phyloP scores from a whole-genome alignment of 805 yeast genomes.

The Sungouiozyma ichnusensis region DNA sequence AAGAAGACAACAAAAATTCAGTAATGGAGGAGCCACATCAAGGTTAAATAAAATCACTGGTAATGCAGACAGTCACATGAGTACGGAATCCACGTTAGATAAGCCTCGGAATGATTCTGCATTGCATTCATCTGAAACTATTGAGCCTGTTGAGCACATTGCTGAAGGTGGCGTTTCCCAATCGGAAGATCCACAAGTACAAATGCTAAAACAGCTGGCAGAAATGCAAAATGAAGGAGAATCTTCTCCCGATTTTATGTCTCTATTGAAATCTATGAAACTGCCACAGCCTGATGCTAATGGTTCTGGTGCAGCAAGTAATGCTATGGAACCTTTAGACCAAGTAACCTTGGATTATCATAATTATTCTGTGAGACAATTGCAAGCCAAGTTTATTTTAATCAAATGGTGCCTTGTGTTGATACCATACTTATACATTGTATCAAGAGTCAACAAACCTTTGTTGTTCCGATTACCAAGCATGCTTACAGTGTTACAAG shows the following conservation, averaged over 20 bases:
- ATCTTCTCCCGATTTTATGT: constrained; percentile 19
- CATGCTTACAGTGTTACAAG: constrained; percentile 5
- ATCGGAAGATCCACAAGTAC: constrained; percentile 17
- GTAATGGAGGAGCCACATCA: constrained; percentile 42
- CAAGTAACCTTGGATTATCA: constrained; percentile 21
- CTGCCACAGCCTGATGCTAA: constrained; percentile 5
- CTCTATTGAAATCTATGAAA: constrained; percentile 17
- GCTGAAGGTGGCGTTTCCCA: no score
- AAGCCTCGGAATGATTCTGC: constrained; percentile 2
- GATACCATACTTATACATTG: constrained; percentile 23
- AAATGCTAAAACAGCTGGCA: constrained; percentile 22
- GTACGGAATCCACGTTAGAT: constrained; percentile 29
- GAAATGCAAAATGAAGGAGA: constrained; percentile 13
- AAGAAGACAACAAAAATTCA: constrained; percentile 54
- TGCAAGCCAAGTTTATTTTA: constrained; percentile 23
- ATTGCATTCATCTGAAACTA: neutral
- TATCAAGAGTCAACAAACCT: constrained; percentile 12
- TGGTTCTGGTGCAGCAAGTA: constrained; percentile 1
- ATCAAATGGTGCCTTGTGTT: constrained; percentile 25
- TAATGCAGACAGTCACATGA: constrained; percentile 28
- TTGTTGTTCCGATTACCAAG: constrained; percentile 3
- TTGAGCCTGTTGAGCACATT: neutral
- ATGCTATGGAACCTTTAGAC: constrained; percentile 13
- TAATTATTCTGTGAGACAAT: constrained; percentile 19
- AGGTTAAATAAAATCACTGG: constrained; percentile 44